Evolutionary conservation across 2,329 filamentous ascomycete species (phyloP), one percentile per base, ranked within the genome.

Genomic region (Penicillium sp.): DNA sequence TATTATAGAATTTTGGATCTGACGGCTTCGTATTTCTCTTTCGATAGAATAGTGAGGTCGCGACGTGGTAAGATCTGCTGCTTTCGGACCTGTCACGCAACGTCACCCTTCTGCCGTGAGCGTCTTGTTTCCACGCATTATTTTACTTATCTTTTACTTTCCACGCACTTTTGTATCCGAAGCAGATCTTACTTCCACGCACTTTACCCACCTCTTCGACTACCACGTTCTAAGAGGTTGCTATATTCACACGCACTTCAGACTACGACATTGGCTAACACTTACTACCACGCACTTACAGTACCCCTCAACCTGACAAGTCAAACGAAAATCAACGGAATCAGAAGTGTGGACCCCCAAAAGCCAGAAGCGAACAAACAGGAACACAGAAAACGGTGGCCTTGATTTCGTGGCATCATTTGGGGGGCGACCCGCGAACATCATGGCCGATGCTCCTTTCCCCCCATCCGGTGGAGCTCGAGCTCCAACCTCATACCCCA

Each of bases 371-470:
- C 13, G 27, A 33, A 27, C 33, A 31, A 36, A 27, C 44, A 36
- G 29, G 17, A 49, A 35, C 33, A 7, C 25, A 33, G 33, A 43
- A 43, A 55, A 50, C 45, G 23, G 55, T 43, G 27, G 36, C 43
- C 25, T 36, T 39, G 19, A 19, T 48, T 48, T 36, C 31, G 38
- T 53, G 50, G 55, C 49, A 55, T 45, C 44, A 43, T 57, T 61
- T 61, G 45, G 51, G 53, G 54, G 55, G 53, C 55, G 57, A 61
- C 60, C 66, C 66, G 65, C 65, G 64, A 59, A 62, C 67, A 70
- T 64, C 67, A 81, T 81, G 78, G 74, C 74, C 66, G 77, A 80
- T 72, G 70, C 73, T 66, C 72, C 74, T 61, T 73, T 70, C 64
- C 68, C 75, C 61, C 68, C 75, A 60, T 74, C 77, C 65, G 70